phyloP scores from a whole-genome alignment of 1,284 basidiomycete species.

The Puccinia hordei region DNA sequence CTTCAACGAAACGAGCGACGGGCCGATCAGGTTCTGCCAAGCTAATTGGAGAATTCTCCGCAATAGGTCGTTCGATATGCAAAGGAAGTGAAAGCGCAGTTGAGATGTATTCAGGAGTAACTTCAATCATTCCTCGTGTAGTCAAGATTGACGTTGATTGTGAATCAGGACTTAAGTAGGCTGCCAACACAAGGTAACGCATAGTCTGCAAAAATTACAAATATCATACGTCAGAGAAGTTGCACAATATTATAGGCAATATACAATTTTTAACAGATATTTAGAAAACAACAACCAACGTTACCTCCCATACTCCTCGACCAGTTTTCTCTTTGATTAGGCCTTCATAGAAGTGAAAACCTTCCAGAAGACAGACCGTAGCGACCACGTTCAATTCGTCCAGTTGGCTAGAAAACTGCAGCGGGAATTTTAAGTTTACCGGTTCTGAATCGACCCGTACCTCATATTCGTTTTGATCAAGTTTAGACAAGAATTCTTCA shows the following conservation, averaged over 20 bases:
- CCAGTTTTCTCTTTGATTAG: slow-evolving; percentile 35
- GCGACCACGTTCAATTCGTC: slow-evolving; percentile 43
- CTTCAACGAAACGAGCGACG: slow-evolving; percentile 14
- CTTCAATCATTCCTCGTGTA: slow-evolving; percentile 40
- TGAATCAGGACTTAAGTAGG: slow-evolving; percentile 23
- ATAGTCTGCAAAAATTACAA: slow-evolving; percentile 22
- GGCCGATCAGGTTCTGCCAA: slow-evolving; percentile 28
- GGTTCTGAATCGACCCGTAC: background rate
- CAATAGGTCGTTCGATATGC: slow-evolving; percentile 40
- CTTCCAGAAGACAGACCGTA: slow-evolving; percentile 29
- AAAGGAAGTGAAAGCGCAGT: slow-evolving; percentile 32
- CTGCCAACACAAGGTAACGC: slow-evolving; percentile 35
- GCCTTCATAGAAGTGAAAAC: slow-evolving; percentile 30
- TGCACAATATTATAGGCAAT: background rate
- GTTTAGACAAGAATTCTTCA: slow-evolving; percentile 15
- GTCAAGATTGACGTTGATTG: slow-evolving; percentile 33
- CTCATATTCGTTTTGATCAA: slow-evolving; percentile 6
- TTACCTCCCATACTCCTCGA: slow-evolving; percentile 45
- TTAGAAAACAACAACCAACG: background rate
- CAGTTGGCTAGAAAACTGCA: slow-evolving; percentile 44
- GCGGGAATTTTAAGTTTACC: slow-evolving; percentile 16
- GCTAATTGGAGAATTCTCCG: slow-evolving; percentile 26
- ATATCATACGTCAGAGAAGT: background rate
- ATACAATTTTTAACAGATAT: background rate
- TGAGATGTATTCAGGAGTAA: slow-evolving; percentile 29